Evolutionary conservation across 75 land plant species (phyloP).

Genomic region (Isoetes taiwanensis): DNA sequence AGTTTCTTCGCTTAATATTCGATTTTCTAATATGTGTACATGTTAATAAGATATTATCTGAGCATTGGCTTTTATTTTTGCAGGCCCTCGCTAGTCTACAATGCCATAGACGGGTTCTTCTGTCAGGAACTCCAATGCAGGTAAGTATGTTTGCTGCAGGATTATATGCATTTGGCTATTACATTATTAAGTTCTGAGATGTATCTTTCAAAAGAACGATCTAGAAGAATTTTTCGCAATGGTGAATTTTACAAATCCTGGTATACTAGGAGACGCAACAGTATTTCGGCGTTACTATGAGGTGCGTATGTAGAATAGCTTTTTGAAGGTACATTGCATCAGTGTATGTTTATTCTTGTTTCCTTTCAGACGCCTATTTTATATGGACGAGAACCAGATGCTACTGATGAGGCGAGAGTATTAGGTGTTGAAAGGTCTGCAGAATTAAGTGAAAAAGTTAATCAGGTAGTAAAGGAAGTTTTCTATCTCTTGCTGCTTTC

Average conservation of each 20-base stretch:
- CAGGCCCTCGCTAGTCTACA: slow-evolving; percentile 89
- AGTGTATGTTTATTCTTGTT: slow-evolving; percentile 7
- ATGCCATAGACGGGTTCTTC: slow-evolving; percentile 63
- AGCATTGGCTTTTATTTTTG: not conserved
- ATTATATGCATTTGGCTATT: not conserved
- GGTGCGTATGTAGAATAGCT: slow-evolving; percentile 21
- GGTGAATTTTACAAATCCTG: slow-evolving; percentile 99
- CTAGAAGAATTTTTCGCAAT: slow-evolving; percentile 92
- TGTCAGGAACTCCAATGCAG: slow-evolving; percentile 99
- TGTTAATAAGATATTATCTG: not conserved
- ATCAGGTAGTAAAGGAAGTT: slow-evolving; percentile 47
- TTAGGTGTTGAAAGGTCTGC: slow-evolving; percentile 65
- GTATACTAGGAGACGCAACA: slow-evolving; percentile 73
- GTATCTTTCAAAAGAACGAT: slow-evolving; percentile 53
- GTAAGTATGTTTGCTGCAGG: slow-evolving; percentile 32
- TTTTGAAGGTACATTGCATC: no score
- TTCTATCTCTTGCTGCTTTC: no score
- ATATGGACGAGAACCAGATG: slow-evolving; percentile 84
- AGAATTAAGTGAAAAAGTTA: slow-evolving; percentile 85
- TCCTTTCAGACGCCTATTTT: slow-evolving; percentile 56
- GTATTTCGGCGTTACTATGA: slow-evolving; percentile 90
- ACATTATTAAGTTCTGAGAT: not conserved
- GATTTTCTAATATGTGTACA: no score
- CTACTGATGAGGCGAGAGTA: slow-evolving; percentile 62
- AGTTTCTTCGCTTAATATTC: no score